A percentile compares a stretch with the other conserved stretches of the same genome.
phyloP scores from a whole-genome alignment of 2,329 filamentous ascomycete species.

The Colletotrichum orchidophilum region DNA sequence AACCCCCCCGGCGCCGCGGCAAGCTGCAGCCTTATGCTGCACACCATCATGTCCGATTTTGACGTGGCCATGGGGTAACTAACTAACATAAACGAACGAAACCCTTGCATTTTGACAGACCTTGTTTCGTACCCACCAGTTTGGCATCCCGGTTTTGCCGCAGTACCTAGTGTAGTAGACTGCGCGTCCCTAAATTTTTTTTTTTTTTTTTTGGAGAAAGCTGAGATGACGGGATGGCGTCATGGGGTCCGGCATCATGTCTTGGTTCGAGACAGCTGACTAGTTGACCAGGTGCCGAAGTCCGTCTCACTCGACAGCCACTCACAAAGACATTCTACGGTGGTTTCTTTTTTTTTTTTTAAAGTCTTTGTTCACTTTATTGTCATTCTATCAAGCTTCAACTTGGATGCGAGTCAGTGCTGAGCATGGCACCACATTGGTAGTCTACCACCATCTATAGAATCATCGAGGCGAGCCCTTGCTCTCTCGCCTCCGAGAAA shows the following conservation, averaged over 20 bases:
- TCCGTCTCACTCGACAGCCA: neutral
- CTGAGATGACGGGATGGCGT: neutral
- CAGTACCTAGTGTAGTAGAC: neutral
- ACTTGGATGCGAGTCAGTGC: too few relatives aligned
- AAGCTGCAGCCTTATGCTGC: slow-evolving; percentile 25
- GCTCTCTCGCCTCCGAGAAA: too few relatives aligned
- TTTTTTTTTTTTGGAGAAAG: neutral
- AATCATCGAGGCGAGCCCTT: neutral
- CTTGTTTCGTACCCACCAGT: neutral
- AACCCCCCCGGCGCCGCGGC: neutral
- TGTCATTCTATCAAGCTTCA: too few relatives aligned
- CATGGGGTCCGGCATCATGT: slow-evolving; percentile 17
- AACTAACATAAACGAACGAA: too few relatives aligned
- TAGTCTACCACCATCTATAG: neutral
- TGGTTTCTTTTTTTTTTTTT: neutral
- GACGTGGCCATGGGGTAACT: neutral
- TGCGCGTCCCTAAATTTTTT: neutral
- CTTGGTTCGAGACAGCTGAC: slow-evolving; percentile 16
- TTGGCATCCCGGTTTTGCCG: neutral
- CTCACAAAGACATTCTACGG: neutral
- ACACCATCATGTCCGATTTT: slow-evolving; percentile 5
- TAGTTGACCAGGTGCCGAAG: slow-evolving; percentile 6
- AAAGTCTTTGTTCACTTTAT: neutral
- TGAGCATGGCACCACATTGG: too few relatives aligned
- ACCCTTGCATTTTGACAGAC: neutral